Conservation (phyloP, 768 basidiomycete genomes). For the Lentinula raphanica region DNA sequence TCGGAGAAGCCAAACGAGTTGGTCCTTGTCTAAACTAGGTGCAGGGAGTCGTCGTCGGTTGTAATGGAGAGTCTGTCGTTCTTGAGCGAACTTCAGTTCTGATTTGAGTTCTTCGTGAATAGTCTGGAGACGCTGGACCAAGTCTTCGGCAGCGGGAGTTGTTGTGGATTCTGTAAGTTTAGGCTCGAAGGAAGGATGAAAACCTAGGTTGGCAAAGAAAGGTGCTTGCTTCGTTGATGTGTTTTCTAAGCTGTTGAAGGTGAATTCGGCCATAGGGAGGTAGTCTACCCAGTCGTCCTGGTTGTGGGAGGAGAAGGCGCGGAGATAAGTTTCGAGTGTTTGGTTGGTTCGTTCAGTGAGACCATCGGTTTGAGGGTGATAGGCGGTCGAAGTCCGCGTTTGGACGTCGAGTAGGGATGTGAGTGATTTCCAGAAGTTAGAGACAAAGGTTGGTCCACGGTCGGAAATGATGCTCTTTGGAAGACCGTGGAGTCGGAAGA, state of each 20-base stretch:
- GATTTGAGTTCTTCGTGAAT: conserved; percentile 14
- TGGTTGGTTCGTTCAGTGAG: conserved; percentile 33
- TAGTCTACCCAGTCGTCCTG: conserved; percentile 41
- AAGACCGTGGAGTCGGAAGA: conserved; percentile 32
- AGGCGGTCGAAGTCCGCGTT: conserved; percentile 28
- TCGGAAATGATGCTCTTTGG: conserved; percentile 29
- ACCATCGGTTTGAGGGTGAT: conserved; percentile 40
- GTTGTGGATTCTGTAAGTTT: too few species aligned
- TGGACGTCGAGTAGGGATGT: conserved; percentile 7
- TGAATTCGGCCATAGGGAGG: conserved; percentile 36
- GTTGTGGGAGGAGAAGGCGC: conserved; percentile 27
- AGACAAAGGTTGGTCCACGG: conserved; percentile 26
- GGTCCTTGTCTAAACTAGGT: conserved; percentile 8
- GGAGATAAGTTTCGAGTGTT: conserved; percentile 30
- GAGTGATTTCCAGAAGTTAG: conserved; percentile 23
- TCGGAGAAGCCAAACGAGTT: conserved; percentile 15
- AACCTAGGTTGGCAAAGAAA: conserved; percentile 29
- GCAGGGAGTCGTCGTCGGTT: not conserved
- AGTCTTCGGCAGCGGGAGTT: conserved; percentile 1
- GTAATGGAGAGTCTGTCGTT: conserved; percentile 6
- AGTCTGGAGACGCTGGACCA: conserved; percentile 5
- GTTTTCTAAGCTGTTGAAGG: conserved; percentile 32
- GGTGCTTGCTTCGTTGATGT: conserved; percentile 29
- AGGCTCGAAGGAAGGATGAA: too few species aligned
- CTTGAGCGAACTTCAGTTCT: conserved; percentile 12